Percentiles rank a stretch among this genome's conserved stretches.
Evolutionary conservation across 116 monocot genomes (phyloP).

Genomic region (Phalaenopsis hybrid): DNA sequence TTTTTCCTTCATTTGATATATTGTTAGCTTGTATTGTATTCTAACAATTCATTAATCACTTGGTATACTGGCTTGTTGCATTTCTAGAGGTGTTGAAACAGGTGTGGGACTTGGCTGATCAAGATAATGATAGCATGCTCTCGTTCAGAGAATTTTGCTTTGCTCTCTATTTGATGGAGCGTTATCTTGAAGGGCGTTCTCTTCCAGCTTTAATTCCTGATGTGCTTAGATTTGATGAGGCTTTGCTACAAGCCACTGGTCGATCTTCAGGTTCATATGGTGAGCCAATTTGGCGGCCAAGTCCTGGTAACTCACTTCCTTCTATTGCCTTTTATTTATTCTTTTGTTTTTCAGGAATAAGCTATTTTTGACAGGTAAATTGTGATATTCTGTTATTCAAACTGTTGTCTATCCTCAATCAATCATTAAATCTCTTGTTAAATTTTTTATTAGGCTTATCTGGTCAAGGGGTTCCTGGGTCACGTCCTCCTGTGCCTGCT

Average conservation of each 20-base stretch:
- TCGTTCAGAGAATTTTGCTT: constrained; percentile 80
- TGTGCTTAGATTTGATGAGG: constrained; percentile 65
- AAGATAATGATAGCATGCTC: constrained; percentile 97
- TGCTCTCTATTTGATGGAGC: constrained; percentile 92
- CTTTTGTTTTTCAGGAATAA: neutral
- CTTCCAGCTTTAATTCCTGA: constrained; percentile 69
- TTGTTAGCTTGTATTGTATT: neutral
- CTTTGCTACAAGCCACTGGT: constrained; percentile 48
- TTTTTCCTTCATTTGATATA: neutral
- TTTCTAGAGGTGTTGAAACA: constrained; percentile 83
- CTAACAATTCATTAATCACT: neutral
- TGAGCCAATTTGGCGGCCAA: constrained; percentile 30
- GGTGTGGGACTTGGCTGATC: constrained; percentile 98
- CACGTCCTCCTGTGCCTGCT: constrained; percentile 16
- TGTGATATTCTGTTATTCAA: neutral
- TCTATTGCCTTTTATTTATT: neutral
- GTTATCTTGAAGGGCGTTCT: constrained; percentile 72
- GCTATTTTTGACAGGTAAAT: neutral
- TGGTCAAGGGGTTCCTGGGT: constrained; percentile 23
- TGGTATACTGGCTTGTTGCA: constrained; percentile 11
- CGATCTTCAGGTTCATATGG: constrained; percentile 48
- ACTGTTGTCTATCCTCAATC: neutral
- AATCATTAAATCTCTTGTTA: neutral
- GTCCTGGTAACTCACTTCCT: constrained; percentile 23
- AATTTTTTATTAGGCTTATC: constrained; percentile 22